Conservation (phyloP, 805 yeast genomes). For the Metschnikowia noctiluminum region DNA sequence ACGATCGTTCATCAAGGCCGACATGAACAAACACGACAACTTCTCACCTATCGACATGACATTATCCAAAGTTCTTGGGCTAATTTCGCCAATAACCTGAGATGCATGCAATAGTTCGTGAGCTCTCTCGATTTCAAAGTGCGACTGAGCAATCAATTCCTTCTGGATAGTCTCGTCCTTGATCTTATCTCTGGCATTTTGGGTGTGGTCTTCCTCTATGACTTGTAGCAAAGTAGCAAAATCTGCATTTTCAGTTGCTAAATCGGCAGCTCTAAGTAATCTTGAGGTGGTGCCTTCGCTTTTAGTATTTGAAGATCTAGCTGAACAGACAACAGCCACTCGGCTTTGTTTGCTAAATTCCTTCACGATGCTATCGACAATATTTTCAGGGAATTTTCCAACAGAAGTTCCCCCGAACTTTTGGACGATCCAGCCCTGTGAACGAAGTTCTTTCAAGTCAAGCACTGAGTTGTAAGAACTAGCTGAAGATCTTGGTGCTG, state of each 20-base stretch:
- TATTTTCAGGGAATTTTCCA: slow-evolving; percentile 86
- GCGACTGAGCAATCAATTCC: slow-evolving; percentile 56
- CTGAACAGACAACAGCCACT: slow-evolving; percentile 95
- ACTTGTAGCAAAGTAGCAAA: slow-evolving; percentile 58
- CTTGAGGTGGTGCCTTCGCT: slow-evolving; percentile 95
- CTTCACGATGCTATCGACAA: slow-evolving; percentile 80
- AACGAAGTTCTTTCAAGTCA: slow-evolving; percentile 27
- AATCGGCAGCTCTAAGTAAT: slow-evolving; percentile 77
- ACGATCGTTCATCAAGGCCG: slow-evolving; percentile 76
- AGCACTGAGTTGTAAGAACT: slow-evolving; percentile 40
- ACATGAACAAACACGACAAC: slow-evolving; percentile 84
- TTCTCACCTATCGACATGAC: slow-evolving; percentile 95
- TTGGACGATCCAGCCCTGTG: slow-evolving; percentile 54
- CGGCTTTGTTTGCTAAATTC: slow-evolving; percentile 55
- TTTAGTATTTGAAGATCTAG: slow-evolving; percentile 86
- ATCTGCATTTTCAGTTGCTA: slow-evolving; percentile 59
- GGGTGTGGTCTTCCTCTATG: slow-evolving; percentile 73
- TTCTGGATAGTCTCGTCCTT: slow-evolving; percentile 42
- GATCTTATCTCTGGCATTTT: slow-evolving; percentile 62
- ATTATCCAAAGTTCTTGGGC: slow-evolving; percentile 81
- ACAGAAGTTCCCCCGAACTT: slow-evolving; percentile 98
- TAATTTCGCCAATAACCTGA: slow-evolving; percentile 85
- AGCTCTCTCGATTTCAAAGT: slow-evolving; percentile 63
- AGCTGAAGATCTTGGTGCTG: slow-evolving; percentile 21
- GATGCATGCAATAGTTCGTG: slow-evolving; percentile 78